Evolutionary conservation across 2,329 filamentous ascomycete species (phyloP).

Genomic region (Colletotrichum lini): DNA sequence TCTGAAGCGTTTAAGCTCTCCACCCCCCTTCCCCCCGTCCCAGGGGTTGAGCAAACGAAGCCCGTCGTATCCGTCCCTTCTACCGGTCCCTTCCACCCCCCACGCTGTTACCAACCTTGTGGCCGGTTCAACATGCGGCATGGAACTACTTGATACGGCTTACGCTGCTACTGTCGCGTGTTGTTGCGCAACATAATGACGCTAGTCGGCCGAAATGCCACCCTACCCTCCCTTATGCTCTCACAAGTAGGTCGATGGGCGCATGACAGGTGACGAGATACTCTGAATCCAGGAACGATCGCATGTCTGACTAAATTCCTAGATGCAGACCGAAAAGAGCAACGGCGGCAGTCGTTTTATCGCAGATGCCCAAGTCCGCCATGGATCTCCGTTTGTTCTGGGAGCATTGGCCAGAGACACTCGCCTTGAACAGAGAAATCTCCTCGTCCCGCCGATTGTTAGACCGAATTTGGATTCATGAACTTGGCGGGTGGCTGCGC

Average conservation of each 20-base stretch:
- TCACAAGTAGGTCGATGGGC: too few relatives aligned
- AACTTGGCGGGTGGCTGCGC: constrained; percentile 20
- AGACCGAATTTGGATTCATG: constrained; percentile 3
- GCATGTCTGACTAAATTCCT: background rate
- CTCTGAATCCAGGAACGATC: background rate
- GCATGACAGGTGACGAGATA: background rate
- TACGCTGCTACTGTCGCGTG: constrained; percentile 7
- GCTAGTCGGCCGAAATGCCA: background rate
- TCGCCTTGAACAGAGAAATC: background rate
- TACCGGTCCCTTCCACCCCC: background rate
- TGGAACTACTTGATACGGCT: background rate
- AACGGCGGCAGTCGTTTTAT: constrained; percentile 4
- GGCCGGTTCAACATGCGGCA: constrained; percentile 10
- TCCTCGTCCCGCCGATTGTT: too few relatives aligned
- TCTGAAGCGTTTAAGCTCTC: constrained; percentile 3
- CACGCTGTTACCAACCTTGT: constrained; percentile 37
- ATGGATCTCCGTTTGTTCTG: background rate
- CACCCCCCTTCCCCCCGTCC: background rate
- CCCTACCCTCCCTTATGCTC: background rate
- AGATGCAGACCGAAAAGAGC: constrained; percentile 4
- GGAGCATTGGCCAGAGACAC: background rate
- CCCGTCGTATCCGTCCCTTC: constrained; percentile 7
- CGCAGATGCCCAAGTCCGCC: background rate
- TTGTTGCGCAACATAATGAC: constrained; percentile 25
- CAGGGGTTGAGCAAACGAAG: constrained; percentile 12